Base-by-base conservation (phyloP, 108 stramenopile genomes). In the Pseudonitzschia multistriata region DNA sequence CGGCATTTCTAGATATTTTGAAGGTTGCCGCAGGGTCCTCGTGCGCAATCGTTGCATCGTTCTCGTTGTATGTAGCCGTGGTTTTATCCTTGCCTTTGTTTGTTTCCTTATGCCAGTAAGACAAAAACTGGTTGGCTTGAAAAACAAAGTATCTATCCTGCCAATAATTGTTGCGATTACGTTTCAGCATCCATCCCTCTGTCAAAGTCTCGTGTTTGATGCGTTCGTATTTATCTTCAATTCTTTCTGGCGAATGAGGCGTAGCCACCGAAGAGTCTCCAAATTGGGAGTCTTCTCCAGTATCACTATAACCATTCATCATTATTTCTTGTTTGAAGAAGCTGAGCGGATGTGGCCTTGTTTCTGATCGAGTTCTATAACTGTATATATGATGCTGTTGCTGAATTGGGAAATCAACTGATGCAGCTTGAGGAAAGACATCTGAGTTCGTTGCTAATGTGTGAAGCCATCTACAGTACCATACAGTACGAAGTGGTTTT, bases 71-170 rank as follows among this genome's bases (percentile, higher is more conserved):
- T n/a, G 10, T 59, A 33, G 3, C 1, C 17, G 11, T 59, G 40
- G n/a, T 54, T 30, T 21, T 59, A 49, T 68, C 67, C n/a, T 59
- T 59, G 31, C 21, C 35, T 33, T 59, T 33, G 8, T 59, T 59
- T 13, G 10, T 59, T 36, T 10, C 10, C 21, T 64, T 59, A 29
- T 74, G 66, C 24, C 53, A 68, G 45, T 76, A 81, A 0, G 64
- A 47, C 67, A 81, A 47, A 2, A 34, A 62, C 17, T 72, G 66
- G 35, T 81, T 70, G 15, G 69, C 49, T 0, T 34, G 27, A 39
- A 76, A 72, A 42, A 70, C 42, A 69, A 81, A 76, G 49, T 76
- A 74, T 19, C 80, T 66, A 25, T 81, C 68, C 45, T 78, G 77
- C 81, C 76, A 78, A 13, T 52, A 35, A 29, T 56, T 70, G 17